These are phyloP conservation scores for Prunus persica DNA, from an alignment of 306 rosid species.

Conservation along the genomic window DNA sequence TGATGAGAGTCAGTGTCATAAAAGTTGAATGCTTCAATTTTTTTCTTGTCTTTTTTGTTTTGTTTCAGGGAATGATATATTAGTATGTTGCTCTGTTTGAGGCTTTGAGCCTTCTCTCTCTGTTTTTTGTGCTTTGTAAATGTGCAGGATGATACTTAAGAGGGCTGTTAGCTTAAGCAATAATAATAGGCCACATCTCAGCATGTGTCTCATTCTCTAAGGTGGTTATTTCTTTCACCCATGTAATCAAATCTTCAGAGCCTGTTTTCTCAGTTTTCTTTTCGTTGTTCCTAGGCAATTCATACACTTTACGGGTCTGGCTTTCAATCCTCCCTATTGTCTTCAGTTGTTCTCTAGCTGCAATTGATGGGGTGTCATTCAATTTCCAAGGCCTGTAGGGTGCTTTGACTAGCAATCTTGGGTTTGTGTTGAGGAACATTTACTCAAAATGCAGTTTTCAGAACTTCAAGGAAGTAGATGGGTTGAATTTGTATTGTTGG, in stretches of 20 bases:
- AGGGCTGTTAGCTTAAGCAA: no score
- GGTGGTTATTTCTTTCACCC: conserved; percentile 94
- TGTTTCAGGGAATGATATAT: no score
- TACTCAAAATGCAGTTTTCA: conserved; percentile 77
- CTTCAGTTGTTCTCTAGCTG: conserved; percentile 80
- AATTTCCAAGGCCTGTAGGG: conserved; percentile 76
- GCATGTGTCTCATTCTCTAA: conserved; percentile 93
- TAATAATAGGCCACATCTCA: conserved; percentile 74
- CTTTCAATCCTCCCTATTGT: conserved; percentile 83
- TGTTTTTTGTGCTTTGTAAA: no score
- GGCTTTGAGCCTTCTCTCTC: no score
- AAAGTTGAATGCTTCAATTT: no score
- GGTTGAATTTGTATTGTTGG: conserved; percentile 80
- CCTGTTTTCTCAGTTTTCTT: conserved; percentile 81
- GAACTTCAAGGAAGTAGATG: conserved; percentile 81
- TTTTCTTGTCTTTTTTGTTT: no score
- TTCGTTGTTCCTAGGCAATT: conserved; percentile 68
- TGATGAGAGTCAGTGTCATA: no score
- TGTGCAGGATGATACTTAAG: no score
- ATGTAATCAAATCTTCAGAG: conserved; percentile 89
- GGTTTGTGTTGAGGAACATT: conserved; percentile 82
- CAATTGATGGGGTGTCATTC: conserved; percentile 84
- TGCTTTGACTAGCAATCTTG: conserved; percentile 84
- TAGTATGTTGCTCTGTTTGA: no score
- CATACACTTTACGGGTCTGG: conserved; percentile 81